These are phyloP conservation scores for Neospermospora avenae DNA, from an alignment of 2,329 filamentous ascomycete species.

Conservation along the genomic window DNA sequence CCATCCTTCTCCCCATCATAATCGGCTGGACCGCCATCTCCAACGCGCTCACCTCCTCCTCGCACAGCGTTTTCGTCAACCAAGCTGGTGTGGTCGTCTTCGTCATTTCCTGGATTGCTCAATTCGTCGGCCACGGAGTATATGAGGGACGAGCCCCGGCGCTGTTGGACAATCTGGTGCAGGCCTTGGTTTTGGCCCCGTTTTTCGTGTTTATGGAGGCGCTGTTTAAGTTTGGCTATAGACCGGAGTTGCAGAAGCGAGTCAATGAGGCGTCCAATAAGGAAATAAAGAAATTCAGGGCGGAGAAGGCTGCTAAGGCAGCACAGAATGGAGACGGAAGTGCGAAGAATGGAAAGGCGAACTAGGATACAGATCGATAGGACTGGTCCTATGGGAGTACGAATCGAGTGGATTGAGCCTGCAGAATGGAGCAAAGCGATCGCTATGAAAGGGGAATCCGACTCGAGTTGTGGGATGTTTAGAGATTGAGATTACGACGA, in stretches of 20 bases:
- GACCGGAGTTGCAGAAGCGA: conserved; percentile 78
- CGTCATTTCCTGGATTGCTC: conserved; percentile 75
- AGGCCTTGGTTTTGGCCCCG: conserved; percentile 88
- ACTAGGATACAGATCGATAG: conserved; percentile 30
- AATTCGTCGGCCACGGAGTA: conserved; percentile 87
- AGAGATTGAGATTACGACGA: background rate
- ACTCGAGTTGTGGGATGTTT: background rate
- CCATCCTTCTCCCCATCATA: conserved; percentile 70
- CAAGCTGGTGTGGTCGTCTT: conserved; percentile 63
- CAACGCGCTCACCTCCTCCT: conserved; percentile 62
- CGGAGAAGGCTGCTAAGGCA: conserved; percentile 42
- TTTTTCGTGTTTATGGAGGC: conserved; percentile 97
- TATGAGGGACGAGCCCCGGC: conserved; percentile 89
- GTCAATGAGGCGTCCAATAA: conserved; percentile 72
- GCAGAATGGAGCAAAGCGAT: background rate
- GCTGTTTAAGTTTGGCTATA: conserved; percentile 86
- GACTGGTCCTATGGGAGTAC: background rate
- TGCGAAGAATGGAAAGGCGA: conserved; percentile 48
- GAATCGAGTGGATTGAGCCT: background rate
- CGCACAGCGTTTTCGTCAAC: conserved; percentile 39
- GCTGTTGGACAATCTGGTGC: conserved; percentile 84
- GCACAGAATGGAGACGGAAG: conserved; percentile 34
- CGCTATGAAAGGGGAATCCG: background rate
- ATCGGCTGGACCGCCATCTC: conserved; percentile 69
- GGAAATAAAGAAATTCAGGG: conserved; percentile 73